A percentile compares a stretch with the other conserved stretches of the same genome.
Conservation (phyloP, 208 protist species). For the Crithidia sp. region DNA sequence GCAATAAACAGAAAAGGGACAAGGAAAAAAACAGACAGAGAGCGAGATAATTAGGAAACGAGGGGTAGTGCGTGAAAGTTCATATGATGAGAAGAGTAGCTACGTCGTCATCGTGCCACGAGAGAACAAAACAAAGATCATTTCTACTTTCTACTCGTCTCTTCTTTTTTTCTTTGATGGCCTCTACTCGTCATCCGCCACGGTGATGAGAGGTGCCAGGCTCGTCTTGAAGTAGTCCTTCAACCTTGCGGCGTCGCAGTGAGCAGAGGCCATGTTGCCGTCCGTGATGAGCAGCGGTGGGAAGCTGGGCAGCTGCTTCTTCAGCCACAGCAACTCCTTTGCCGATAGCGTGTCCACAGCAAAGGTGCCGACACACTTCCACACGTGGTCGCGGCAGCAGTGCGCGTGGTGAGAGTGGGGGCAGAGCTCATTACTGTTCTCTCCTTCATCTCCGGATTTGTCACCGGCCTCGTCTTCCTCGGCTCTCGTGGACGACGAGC, state of each 20-base stretch:
- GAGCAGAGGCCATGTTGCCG: slow-evolving; percentile 34
- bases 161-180: neutral
- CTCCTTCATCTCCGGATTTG: neutral
- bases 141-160: neutral
- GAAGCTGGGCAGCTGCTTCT: slow-evolving; percentile 46
- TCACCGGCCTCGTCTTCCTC: neutral
- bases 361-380: slow-evolving; percentile 51
- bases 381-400: slow-evolving; percentile 19
- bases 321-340: slow-evolving; percentile 74
- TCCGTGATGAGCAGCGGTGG: slow-evolving; percentile 60
- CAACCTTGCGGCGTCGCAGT: slow-evolving; percentile 31
- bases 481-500: neutral
- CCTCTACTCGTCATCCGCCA: slow-evolving; percentile 14
- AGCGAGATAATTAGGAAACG: too few species aligned
- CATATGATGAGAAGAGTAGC: too few species aligned
- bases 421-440: neutral
- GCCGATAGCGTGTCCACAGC: slow-evolving; percentile 30
- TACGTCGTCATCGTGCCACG: neutral
- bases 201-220: slow-evolving; percentile 48
- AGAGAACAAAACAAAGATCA: neutral
- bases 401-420: neutral
- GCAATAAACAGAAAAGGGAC: too few species aligned
- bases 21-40: too few species aligned
- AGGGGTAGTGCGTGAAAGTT: too few species aligned
- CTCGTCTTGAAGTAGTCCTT: slow-evolving; percentile 38